Conservation (phyloP, 2,329 filamentous ascomycete species). For the Colletotrichum graminicola region DNA sequence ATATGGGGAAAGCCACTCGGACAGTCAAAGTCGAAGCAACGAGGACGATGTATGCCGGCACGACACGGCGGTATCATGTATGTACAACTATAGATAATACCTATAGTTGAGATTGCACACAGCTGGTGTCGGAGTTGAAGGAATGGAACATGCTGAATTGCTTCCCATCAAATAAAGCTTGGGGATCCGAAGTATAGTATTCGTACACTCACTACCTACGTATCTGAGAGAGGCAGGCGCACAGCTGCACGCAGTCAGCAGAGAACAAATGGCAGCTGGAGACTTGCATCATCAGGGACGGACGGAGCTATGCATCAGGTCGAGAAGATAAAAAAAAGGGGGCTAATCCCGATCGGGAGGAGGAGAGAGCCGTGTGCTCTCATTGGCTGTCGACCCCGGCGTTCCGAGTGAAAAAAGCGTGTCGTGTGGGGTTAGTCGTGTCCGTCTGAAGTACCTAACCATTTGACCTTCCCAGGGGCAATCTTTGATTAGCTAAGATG, state of each 20-base stretch:
- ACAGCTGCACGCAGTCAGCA: background rate
- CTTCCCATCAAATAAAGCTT: background rate
- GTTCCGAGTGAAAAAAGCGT: slow-evolving; percentile 24
- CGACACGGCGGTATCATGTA: background rate
- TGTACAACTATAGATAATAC: background rate
- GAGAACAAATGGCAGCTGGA: slow-evolving; percentile 14
- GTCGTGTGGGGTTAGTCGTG: slow-evolving; percentile 10
- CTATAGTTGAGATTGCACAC: background rate
- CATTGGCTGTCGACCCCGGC: slow-evolving; percentile 22
- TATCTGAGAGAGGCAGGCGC: background rate
- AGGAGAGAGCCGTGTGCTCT: background rate
- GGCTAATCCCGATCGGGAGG: slow-evolving; percentile 12
- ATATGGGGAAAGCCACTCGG: background rate
- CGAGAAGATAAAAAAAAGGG: background rate
- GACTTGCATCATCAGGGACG: slow-evolving; percentile 38
- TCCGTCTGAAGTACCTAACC: slow-evolving; percentile 19
- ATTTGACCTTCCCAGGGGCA: background rate
- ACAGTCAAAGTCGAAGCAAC: slow-evolving; percentile 11
- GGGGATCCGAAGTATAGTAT: background rate
- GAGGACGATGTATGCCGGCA: background rate
- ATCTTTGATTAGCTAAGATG: background rate
- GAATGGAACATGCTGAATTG: background rate
- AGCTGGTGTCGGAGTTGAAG: background rate
- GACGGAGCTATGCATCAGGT: slow-evolving; percentile 26
- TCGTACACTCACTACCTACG: background rate